Evolutionary conservation across 2,329 filamentous ascomycete genomes (phyloP), one percentile per base, ranked within the genome.

Genomic region (Colletotrichum sp.): DNA sequence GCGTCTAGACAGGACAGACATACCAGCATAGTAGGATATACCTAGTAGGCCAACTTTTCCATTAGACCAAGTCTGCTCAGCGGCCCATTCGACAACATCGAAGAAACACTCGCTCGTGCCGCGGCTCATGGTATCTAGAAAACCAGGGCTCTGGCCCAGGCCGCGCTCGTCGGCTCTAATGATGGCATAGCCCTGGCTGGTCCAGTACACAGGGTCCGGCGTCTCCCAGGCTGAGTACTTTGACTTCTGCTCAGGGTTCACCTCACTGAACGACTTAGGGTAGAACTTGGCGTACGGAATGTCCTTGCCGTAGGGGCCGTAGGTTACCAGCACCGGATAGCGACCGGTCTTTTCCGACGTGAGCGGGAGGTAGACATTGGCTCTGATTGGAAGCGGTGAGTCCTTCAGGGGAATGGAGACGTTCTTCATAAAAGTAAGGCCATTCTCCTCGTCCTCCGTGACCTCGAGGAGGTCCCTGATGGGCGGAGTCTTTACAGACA

Each of bases 221-320:
- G 90, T 92, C 80, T 92, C 90, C 90, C 90, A 92, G 5, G 89
- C 87, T 0, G 90, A 90, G 79, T 92, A 89, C 11, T 83, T 81
- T 0, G 89, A 90, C 30, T 86, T 86, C 78, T 92, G 90, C 76
- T 88, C 85, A 0, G 88, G 86, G 72, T 90, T 90, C 6, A 92
- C 87, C 76, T 92, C 87, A 57, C 80, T 78, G 70, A 87, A 90
- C 11, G 84, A 87, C 25, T 82, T 81, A 1, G 82, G 78, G 44
- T 83, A 83, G 78, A 88, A 89, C 86, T 88, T 85, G 73, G 87
- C 86, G 81, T 95, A 95, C 25, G 88, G 90, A 44, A 94, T 93
- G 79, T 95, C 93, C 79, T 95, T 95, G 62, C 93, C 93, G 78
- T 95, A 95, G 0, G 93, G 93, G 0, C 93, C 93, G 78, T 95